Base-by-base conservation (phyloP, 1,284 basidiomycete species). In the Cronartium ribicola region DNA sequence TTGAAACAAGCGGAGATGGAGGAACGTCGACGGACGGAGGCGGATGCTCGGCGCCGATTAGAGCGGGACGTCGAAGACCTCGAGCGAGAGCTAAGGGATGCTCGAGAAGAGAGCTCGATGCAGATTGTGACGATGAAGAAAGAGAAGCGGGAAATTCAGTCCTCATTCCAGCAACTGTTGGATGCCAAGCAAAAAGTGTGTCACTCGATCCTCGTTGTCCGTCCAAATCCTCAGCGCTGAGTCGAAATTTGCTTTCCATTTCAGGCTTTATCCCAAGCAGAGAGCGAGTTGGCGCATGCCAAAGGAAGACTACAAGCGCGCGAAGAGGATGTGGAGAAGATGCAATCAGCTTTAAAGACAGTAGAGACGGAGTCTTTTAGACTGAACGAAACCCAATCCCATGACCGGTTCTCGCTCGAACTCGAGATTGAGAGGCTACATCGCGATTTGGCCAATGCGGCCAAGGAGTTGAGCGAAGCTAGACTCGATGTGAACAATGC, bases 381-480 rank as follows among this genome's bases (percentile, higher is more conserved):
- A 76, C 83, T 88, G 5, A 92, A 92, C 48, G 90, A 93, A 82
- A 85, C 88, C 40, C 89, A 90, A 78, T 89, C 89, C 0, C 89
- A 88, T 10, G 90, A 92, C 63, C 86, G 88, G 72, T 92, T 92
- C 83, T 91, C 91, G 0, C 83, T 98, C 51, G 91, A 96, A 81
- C 86, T 97, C 37, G 94, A 98, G 82, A 86, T 93, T 4, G 94
- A 97, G 78, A 84, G 93, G 1, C 84, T 95, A 64, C 89, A 90
- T 80, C 86, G 94, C 41, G 95, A 98, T 80, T 80, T 96, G 29
- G 87, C 88, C 77, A 84, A 89, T 6, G 85, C 89, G 11, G 91
- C 95, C 79, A 88, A 89, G 76, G 92, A 96, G 69, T 84, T 96
- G 7, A 83, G 86, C 14, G 86, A 89, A 13, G 86, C 89, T 2